These are phyloP conservation scores for Penicillium capsulatum DNA, from an alignment of 2,329 filamentous ascomycete species.

Conservation along the genomic window DNA sequence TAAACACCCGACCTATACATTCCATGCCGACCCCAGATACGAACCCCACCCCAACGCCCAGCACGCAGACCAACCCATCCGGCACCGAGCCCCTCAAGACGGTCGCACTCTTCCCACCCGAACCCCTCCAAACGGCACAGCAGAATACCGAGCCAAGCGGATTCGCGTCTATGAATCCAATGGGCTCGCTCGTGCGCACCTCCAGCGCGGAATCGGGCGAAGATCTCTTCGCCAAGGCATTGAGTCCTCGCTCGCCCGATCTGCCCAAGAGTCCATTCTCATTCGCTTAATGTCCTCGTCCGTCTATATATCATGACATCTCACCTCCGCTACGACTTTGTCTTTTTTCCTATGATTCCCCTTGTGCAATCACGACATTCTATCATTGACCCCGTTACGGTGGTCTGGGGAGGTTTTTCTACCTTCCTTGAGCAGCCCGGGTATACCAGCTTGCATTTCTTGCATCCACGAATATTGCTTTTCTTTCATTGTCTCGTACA, in stretches of 20 bases:
- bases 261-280: constrained; percentile 80
- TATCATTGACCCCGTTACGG: constrained; percentile 6
- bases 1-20: constrained; percentile 12
- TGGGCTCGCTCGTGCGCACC: constrained; percentile 32
- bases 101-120: constrained; percentile 39
- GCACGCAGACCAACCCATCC: constrained; percentile 5
- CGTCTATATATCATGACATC: not conserved
- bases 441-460: too few relatives aligned
- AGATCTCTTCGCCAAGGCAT: constrained; percentile 79
- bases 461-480: not conserved
- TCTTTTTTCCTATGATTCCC: constrained; percentile 27
- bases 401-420: too few relatives aligned
- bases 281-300: constrained; percentile 38
- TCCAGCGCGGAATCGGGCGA: constrained; percentile 59
- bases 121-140: constrained; percentile 37
- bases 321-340: too few relatives aligned
- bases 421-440: too few relatives aligned
- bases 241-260: constrained; percentile 81
- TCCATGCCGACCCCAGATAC: constrained; percentile 21
- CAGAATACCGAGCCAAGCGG: constrained; percentile 17
- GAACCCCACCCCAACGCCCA: constrained; percentile 25
- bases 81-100: constrained; percentile 23
- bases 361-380: constrained; percentile 18
- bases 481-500: constrained; percentile 12
- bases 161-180: constrained; percentile 24